phyloP scores from a whole-genome alignment of 345 rosid species.

The Excoecaria agallocha region DNA sequence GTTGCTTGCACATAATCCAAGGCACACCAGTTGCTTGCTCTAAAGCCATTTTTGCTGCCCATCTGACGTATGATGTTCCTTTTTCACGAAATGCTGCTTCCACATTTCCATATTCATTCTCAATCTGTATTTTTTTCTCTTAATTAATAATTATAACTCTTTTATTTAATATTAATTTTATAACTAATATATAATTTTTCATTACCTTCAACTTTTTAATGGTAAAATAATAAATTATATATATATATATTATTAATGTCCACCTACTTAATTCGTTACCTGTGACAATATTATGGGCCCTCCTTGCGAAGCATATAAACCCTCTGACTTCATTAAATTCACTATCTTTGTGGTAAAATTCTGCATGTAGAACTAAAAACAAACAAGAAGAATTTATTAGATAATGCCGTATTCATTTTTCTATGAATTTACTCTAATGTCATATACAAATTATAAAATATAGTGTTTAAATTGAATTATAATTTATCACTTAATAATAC shows the following conservation, averaged over 20 bases:
- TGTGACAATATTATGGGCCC: conserved; percentile 88
- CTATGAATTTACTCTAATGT: too few species aligned
- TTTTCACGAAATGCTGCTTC: conserved; percentile 49
- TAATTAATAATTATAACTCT: not conserved
- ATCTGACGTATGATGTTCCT: conserved; percentile 60
- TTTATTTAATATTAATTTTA: not conserved
- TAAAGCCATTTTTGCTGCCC: conserved; percentile 77
- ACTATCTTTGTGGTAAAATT: conserved; percentile 55
- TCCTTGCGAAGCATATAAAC: conserved; percentile 75
- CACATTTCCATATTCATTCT: conserved; percentile 71
- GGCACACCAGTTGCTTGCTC: conserved; percentile 77
- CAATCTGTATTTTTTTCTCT: conserved; percentile 42
- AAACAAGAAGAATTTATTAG: not conserved
- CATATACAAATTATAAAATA: too few species aligned
- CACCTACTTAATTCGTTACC: conserved; percentile 12
- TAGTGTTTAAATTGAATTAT: too few species aligned
- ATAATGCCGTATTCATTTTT: not conserved
- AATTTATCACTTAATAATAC: too few species aligned
- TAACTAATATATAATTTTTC: not conserved
- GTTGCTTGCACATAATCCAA: conserved; percentile 94
- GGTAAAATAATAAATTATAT: not conserved
- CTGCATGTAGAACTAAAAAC: conserved; percentile 59
- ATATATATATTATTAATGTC: not conserved
- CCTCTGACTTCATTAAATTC: conserved; percentile 61
- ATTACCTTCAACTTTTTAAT: not conserved